phyloP scores from a whole-genome alignment of 2,329 filamentous ascomycete genomes.

The Paraphoma chrysanthemicola region DNA sequence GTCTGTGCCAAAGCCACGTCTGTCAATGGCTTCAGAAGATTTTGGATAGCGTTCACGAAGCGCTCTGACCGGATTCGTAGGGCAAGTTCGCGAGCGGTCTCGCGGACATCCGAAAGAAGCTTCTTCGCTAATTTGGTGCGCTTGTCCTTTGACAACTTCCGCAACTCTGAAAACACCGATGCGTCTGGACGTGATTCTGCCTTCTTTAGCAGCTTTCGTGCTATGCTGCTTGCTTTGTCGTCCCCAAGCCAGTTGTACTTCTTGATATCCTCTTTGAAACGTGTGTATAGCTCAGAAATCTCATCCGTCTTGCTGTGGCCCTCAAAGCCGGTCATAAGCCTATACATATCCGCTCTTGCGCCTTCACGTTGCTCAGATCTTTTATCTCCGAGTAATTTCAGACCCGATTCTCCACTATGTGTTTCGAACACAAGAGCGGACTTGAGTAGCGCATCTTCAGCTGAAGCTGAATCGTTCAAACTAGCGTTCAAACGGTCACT shows the following conservation, averaged over 20 bases:
- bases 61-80: constrained; percentile 25
- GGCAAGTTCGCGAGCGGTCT: constrained; percentile 25
- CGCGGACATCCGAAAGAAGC: constrained; percentile 24
- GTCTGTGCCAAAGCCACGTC: not conserved
- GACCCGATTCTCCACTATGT: constrained; percentile 13
- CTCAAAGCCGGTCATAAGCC: constrained; percentile 24
- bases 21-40: constrained; percentile 11
- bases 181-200: constrained; percentile 10
- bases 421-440: constrained; percentile 38
- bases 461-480: constrained; percentile 53
- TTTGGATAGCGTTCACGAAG: constrained; percentile 27
- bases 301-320: constrained; percentile 12
- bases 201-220: constrained; percentile 13
- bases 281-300: constrained; percentile 19
- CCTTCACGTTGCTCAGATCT: constrained; percentile 20
- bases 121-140: constrained; percentile 19
- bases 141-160: constrained; percentile 4
- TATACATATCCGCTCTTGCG: constrained; percentile 16
- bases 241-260: constrained; percentile 32
- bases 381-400: constrained; percentile 19
- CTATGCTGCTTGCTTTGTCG: constrained; percentile 10
- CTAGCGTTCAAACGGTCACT: constrained; percentile 53
- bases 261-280: constrained; percentile 26
- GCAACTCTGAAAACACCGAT: constrained; percentile 8
- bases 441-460: constrained; percentile 63